Evolutionary conservation across 495 filamentous ascomycete species (phyloP).

Genomic region (Neurospora sp.): DNA sequence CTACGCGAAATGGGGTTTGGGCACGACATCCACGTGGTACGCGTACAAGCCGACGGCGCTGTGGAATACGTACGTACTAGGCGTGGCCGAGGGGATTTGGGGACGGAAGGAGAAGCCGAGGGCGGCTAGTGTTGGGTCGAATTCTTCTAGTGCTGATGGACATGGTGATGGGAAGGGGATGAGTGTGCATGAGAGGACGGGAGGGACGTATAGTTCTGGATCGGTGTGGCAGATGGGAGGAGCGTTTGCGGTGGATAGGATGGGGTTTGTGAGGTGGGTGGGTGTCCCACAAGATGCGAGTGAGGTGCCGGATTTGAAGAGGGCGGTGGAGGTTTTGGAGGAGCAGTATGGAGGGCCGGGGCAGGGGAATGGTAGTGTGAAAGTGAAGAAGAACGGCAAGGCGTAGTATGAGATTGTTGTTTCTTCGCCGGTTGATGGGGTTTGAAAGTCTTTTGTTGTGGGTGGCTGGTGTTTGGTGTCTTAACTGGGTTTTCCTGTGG

Average conservation of each 20-base stretch:
- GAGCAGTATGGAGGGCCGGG: conserved; percentile 2
- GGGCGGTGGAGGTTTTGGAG: conserved; percentile 28
- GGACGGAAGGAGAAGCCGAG: conserved; percentile 29
- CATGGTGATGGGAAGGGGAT: not conserved
- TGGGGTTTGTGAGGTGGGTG: conserved; percentile 40
- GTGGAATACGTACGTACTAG: conserved; percentile 38
- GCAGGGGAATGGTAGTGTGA: conserved; percentile 33
- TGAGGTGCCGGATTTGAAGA: conserved; percentile 40
- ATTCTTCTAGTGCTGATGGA: not conserved
- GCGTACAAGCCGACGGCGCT: conserved; percentile 32
- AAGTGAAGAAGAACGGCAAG: not conserved
- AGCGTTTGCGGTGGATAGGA: conserved; percentile 42
- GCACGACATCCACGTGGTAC: conserved; percentile 41
- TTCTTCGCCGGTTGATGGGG: conserved; percentile 1
- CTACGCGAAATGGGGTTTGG: conserved; percentile 47
- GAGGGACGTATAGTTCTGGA: not conserved
- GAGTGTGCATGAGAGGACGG: not conserved
- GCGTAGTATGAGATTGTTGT: conserved; percentile 10
- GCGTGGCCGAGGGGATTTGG: conserved; percentile 45
- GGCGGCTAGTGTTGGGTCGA: conserved; percentile 24
- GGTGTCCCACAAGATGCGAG: conserved; percentile 31
- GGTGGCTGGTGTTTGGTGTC: not conserved
- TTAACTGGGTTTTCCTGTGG: not conserved
- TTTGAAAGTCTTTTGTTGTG: not conserved
- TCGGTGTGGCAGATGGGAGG: conserved; percentile 49